Evolutionary conservation across 495 filamentous ascomycete genomes (phyloP).

Genomic region (Cudoniella acicularis): DNA sequence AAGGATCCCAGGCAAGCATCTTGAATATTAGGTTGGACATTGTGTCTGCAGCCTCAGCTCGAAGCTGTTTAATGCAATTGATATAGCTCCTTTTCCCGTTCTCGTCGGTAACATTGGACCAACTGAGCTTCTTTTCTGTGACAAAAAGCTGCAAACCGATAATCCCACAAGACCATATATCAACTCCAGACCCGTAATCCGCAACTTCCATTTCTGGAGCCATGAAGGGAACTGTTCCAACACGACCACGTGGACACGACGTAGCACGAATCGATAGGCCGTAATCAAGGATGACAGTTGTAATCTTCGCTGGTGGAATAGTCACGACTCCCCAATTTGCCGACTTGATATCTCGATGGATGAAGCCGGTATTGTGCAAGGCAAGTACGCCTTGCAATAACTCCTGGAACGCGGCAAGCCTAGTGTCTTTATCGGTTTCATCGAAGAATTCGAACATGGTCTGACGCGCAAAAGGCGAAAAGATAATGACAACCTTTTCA

Average conservation of each 20-base stretch:
- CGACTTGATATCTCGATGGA: slow-evolving; percentile 29
- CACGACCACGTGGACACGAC: slow-evolving; percentile 8
- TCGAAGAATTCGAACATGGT: not conserved
- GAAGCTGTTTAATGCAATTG: not conserved
- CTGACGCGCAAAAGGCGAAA: not conserved
- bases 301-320: not conserved
- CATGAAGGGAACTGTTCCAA: slow-evolving; percentile 19
- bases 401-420: slow-evolving; percentile 1
- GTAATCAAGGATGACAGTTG: slow-evolving; percentile 17
- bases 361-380: not conserved
- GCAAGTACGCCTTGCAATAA: slow-evolving; percentile 23
- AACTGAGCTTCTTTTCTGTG: slow-evolving; percentile 1
- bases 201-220: slow-evolving; percentile 20
- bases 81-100: slow-evolving; percentile 1
- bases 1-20: slow-evolving; percentile 12
- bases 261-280: slow-evolving; percentile 5
- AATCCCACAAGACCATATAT: slow-evolving; percentile 22
- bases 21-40: slow-evolving; percentile 1
- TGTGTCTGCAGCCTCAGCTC: not conserved
- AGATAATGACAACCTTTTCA: slow-evolving; percentile 4
- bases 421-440: not conserved
- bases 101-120: slow-evolving; percentile 2
- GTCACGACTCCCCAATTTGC: slow-evolving; percentile 29
- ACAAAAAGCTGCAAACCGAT: slow-evolving; percentile 13
- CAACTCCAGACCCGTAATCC: slow-evolving; percentile 17